A percentile compares a stretch with the other conserved stretches of the same genome.
Conservation (phyloP, 2,329 filamentous ascomycete genomes). For the Neurospora sp. region DNA sequence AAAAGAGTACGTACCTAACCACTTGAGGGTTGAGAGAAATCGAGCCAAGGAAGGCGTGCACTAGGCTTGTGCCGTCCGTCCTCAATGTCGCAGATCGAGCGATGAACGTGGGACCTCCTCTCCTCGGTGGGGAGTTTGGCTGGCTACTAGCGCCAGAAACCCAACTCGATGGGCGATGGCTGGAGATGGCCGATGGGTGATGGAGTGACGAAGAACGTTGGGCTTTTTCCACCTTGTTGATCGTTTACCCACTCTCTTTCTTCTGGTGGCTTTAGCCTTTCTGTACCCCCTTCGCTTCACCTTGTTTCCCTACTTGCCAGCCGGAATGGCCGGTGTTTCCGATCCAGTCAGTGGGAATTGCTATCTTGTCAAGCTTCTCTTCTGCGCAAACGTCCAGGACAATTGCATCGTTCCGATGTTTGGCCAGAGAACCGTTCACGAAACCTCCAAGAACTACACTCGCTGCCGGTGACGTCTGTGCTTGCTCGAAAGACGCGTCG, state of each 20-base stretch:
- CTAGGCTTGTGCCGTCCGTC: slow-evolving; percentile 6
- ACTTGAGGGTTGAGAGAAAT: background rate
- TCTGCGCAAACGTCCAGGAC: background rate
- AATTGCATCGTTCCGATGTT: background rate
- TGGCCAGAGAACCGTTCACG: background rate
- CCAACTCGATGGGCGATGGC: background rate
- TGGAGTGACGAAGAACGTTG: background rate
- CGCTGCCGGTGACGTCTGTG: background rate
- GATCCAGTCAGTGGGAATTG: background rate
- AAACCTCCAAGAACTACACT: slow-evolving; percentile 3
- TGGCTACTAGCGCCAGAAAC: slow-evolving; percentile 1
- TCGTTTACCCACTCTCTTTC: background rate
- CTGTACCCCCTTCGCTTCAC: background rate
- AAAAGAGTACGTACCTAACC: background rate
- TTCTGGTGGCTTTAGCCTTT: background rate
- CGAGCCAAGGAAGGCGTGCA: slow-evolving; percentile 1
- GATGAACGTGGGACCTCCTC: slow-evolving; percentile 8
- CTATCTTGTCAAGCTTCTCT: background rate
- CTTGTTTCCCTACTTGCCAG: background rate
- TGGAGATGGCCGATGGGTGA: background rate
- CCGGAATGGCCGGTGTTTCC: background rate
- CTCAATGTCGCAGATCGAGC: slow-evolving; percentile 12
- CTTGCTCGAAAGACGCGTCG: background rate
- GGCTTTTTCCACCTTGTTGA: background rate
- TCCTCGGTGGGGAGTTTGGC: slow-evolving; percentile 3